Base-by-base conservation (phyloP, 2,329 filamentous ascomycete species). In the Bretziella fagacearum region DNA sequence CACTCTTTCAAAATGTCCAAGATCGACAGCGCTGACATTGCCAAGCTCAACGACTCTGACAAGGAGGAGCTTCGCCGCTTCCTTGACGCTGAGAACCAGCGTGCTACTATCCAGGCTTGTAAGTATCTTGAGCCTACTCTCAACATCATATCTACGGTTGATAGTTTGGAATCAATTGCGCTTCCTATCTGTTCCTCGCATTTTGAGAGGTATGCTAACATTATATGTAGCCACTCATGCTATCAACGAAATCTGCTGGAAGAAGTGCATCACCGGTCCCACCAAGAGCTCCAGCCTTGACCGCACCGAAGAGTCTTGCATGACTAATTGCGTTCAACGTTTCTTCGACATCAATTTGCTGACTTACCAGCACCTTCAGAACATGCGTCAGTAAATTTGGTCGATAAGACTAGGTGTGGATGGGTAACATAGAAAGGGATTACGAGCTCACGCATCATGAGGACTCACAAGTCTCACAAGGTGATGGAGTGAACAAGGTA, bases 321-420 rank as follows among this genome's bases (percentile, higher is more conserved):
- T 94, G 61, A 70, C 79, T 61, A 95, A 94, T 68, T 98, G 91
- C 59, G 86, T 96, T 48, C 84, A 94, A 57, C 73, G 91, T 48
- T 96, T 93, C 65, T 72, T 96, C 66, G 91, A 98, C 63, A 74
- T 86, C 53, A 91, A 89, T 65, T 65, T 83, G 54, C 68, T 84
- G 46, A 82, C 93, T n/a, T 68, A 95, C 63, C 81, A 79, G 69
- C 82, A 95, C 60, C 66, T 96, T 57, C 79, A 91, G 61, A 73
- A 59, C 52, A 64, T 73, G 66, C 66, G 70, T 32, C 43, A 50
- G 25, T 50, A 51, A 41, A 32, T 30, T 11, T 20, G 7, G 27
- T 32, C 3, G 8, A 23, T 18, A 23, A 25, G 22, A 23, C 23
- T n/a, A 25, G 5, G 6, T 33, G 22, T 20, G 18, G 20, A 32